Base-by-base conservation (phyloP, 78 protist genomes). In the Dictyostelium purpureum region DNA sequence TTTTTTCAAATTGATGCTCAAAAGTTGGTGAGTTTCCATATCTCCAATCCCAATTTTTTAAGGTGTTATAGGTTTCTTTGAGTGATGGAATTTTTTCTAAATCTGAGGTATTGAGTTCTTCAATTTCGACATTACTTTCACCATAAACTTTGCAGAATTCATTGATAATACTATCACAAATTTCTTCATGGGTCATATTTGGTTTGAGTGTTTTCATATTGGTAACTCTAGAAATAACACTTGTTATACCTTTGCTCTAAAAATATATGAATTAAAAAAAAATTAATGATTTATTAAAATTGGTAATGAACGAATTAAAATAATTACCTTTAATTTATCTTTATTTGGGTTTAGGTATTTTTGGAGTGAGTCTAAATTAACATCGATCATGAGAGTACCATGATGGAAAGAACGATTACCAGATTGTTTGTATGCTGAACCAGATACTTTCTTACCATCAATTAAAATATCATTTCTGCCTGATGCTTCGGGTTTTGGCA, bases 381-480 rank as follows among this genome's bases (percentile, higher is more conserved):
- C 87, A 71, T 93, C 66, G 18, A 93, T 43, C 56, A 93, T 70
- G n/a, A 93, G 51, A 14, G 96, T 93, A 24, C 96, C 96, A 40
- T 93, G 96, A 40, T 93, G 96, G 49, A 93, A 79, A 38, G 92
- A 77, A 37, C 88, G 37, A 38, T 0, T 1, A 19, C 92, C 93
- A 12, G 94, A 82, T 52, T 93, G 83, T 26, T 83, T 80, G n/a
- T 74, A 93, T 0, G 96, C 96, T 0, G 87, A 54, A 6, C 96
- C 96, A 33, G 88, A 73, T 14, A 93, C 93, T 37, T 92, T 92
- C 14, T 52, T 57, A 40, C 90, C 95, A 11, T 82, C 54, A 21
- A 92, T 91, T 0, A 83, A 9, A 6, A 92, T 40, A 43, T 93
- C 96, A 66, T 93, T 93, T 67, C 96, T 35, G 24, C 95, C 95